Conservation (phyloP, 1,139 yeast genomes). For the Kodamaea alishanica region DNA sequence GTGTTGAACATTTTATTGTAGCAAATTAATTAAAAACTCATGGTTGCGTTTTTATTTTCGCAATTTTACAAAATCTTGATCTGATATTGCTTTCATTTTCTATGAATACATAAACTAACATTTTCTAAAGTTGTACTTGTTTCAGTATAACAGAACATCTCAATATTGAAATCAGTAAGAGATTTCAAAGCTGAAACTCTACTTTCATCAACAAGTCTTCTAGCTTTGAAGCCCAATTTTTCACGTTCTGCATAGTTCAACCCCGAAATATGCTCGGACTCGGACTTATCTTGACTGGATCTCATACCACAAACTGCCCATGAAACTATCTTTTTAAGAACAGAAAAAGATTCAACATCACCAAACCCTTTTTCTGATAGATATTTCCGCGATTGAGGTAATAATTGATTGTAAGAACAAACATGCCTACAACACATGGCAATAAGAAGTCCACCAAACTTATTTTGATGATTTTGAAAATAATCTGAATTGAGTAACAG, state of each 20-base stretch:
- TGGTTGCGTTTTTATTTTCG: not conserved
- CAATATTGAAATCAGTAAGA: conserved; percentile 34
- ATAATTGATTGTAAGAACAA: conserved; percentile 54
- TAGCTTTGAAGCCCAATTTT: conserved; percentile 58
- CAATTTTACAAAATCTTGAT: not conserved
- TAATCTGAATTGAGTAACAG: conserved; percentile 51
- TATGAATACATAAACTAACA: conserved; percentile 42
- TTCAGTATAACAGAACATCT: conserved; percentile 58
- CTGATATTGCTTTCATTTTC: not conserved
- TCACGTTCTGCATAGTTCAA: conserved; percentile 48
- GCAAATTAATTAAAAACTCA: conserved; percentile 1
- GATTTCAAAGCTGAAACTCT: conserved; percentile 43
- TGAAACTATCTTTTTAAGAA: conserved; percentile 63
- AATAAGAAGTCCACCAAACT: conserved; percentile 58
- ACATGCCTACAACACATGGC: conserved; percentile 96
- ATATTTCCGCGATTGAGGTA: conserved; percentile 46
- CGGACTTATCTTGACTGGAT: conserved; percentile 32
- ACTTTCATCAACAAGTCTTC: conserved; percentile 65
- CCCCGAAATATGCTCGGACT: conserved; percentile 3
- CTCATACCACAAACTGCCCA: conserved; percentile 82
- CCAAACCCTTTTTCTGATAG: conserved; percentile 33
- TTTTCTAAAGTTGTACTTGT: conserved; percentile 65
- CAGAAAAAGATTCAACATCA: conserved; percentile 43
- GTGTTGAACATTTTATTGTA: not conserved
- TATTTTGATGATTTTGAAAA: conserved; percentile 8